phyloP scores from a whole-genome alignment of 23 red algal species.

The Pyropia yezoensis region DNA sequence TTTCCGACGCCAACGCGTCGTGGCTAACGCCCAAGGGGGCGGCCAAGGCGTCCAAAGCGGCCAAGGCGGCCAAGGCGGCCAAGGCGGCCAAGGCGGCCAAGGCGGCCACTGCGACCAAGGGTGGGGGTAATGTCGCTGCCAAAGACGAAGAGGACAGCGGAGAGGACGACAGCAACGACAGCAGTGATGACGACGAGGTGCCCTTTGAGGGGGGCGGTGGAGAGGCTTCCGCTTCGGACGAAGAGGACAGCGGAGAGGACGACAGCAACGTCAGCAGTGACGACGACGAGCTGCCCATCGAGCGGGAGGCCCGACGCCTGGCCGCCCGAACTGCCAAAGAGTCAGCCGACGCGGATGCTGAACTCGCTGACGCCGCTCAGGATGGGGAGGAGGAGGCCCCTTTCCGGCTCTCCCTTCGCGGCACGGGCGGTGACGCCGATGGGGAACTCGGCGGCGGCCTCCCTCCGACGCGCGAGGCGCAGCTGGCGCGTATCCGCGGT shows the following conservation, averaged over 20 bases:
- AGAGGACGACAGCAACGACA: background rate
- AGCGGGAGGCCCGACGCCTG: too few relatives aligned
- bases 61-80: background rate
- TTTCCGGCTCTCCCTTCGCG: conserved; percentile 29
- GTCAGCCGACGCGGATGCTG: conserved; percentile 38
- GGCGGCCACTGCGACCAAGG: background rate
- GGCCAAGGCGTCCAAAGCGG: background rate
- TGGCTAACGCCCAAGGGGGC: conserved; percentile 34
- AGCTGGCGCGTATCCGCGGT: conserved; percentile 25
- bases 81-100: background rate
- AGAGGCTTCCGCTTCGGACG: conserved; percentile 18
- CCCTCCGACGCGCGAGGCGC: conserved; percentile 30
- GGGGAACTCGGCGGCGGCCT: background rate
- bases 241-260: conserved; percentile 11
- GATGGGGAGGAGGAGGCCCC: conserved; percentile 7
- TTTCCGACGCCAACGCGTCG: conserved; percentile 26
- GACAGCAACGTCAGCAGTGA: background rate
- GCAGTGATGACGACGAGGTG: conserved; percentile 1
- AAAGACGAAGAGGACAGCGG: background rate
- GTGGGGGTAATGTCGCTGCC: background rate
- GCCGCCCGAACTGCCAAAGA: background rate
- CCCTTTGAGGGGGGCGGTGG: conserved; percentile 12
- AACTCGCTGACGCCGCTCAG: conserved; percentile 20
- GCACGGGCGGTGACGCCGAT: conserved; percentile 1
- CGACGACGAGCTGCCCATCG: conserved; percentile 1